Evolutionary conservation across 306 rosid genomes (phyloP), one percentile per base, ranked within the genome.

Genomic region (Elaeagnus macrophylla): DNA sequence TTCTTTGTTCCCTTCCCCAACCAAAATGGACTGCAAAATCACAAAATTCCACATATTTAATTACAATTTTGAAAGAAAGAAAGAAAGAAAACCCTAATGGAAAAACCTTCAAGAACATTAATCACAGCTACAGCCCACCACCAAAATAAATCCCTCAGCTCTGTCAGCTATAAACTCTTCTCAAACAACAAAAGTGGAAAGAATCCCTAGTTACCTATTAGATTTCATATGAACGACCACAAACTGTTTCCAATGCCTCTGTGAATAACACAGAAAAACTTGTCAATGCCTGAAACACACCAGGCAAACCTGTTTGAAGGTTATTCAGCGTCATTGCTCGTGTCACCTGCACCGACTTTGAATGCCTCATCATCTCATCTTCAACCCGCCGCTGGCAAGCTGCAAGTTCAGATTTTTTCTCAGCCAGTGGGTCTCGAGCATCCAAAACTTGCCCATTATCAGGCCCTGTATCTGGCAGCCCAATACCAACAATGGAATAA

Each of bases 231-330:
- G 99, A 87, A 16, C 75, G 70, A 9, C 65, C 81, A 67, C 99
- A 93, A 35, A 93, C 99, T 14, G 88, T 52, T 12, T 72, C 69
- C 19, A 93, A 87, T 56, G 90, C 85, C 78, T 93, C 96, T 3
- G 76, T 75, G 74, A 93, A 93, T 60, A 93, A 53, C 39, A 84
- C 75, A 50, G 99, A 84, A 73, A 93, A 93, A 75, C 89, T 88
- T 43, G 96, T 81, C 79, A 93, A 51, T 10, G 99, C 96, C 57
- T 81, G 96, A 51, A 93, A 93, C 8, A 93, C 99, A 18, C 96
- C 99, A 5, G 99, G 99, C 77, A 93, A 79, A 9, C 96, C 99
- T 16, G 99, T 93, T 56, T 93, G 99, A 37, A 93, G 85, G 70
- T 93, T 73, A 68, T 93, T 87, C 13, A 93, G 83, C 0, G 99